Base-by-base conservation (phyloP, 2,329 filamentous ascomycete species). In the Paecilomyces fulvus region DNA sequence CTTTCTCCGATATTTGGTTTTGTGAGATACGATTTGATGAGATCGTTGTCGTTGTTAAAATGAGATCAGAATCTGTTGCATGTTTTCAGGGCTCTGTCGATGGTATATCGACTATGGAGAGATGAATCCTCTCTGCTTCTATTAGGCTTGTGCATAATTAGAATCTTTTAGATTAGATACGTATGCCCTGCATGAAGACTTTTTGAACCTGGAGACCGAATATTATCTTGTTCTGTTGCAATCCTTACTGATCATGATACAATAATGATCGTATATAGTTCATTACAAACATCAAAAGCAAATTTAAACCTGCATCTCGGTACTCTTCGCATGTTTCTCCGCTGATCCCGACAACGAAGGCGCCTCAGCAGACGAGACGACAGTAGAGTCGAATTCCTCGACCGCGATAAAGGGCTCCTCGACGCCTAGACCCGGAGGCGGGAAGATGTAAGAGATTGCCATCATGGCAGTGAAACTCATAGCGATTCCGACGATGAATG, bases 401-500 rank as follows among this genome's bases (percentile, higher is more conserved):
- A 49, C 48, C 1, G 12, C 48, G 20, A 62, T 54, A 37, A 63
- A 64, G 0, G 62, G 61, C 17, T 58, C 60, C 12, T 63, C 60
- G 28, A 57, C 52, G 9, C 61, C 61, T 10, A 63, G 52, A n/a
- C 62, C 62, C 8, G 31, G 52, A 31, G 61, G 59, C 17, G 62
- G 62, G 50, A 56, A 64, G 28, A 61, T 49, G n/a, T 53, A 55
- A 51, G 59, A 61, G 46, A 61, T 20, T 1, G 20, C 48, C 46
- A 55, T 58, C 53, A 64, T 61, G 8, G 58, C 37, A 48, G 51
- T 37, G 50, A 64, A 64, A 49, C 60, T 61, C 21, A 65, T 63
- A 5, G 56, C 61, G 7, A 63, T 49, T 8, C 62, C 63, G 10
- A 63, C 57, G 30, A 64, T 59, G 58, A 63, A 65, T 8, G 63